phyloP scores from a whole-genome alignment of 768 basidiomycete genomes.

The Panaeolus cyanescens region DNA sequence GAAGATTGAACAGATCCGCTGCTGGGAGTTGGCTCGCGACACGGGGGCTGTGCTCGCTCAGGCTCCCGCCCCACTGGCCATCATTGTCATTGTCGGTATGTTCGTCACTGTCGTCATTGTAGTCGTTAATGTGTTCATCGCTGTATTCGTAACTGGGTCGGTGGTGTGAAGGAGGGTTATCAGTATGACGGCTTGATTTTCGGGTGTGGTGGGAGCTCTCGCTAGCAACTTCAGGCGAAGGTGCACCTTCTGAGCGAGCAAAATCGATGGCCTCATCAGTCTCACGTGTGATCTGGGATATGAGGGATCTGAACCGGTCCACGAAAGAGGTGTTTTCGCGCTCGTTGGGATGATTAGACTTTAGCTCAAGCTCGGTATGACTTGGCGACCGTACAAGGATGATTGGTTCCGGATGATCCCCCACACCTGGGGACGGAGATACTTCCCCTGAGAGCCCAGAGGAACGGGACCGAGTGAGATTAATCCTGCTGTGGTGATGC shows the following conservation, averaged over 20 bases:
- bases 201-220: slow-evolving; percentile 1
- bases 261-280: slow-evolving; percentile 48
- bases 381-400: slow-evolving; percentile 7
- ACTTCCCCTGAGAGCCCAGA: slow-evolving; percentile 23
- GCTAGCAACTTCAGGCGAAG: slow-evolving; percentile 14
- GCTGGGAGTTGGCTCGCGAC: background rate
- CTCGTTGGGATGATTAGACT: slow-evolving; percentile 17
- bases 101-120: slow-evolving; percentile 19
- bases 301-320: slow-evolving; percentile 51
- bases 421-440: slow-evolving; percentile 2
- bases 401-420: slow-evolving; percentile 10
- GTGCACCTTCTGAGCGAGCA: slow-evolving; percentile 30
- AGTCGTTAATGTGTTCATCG: slow-evolving; percentile 3
- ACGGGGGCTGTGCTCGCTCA: background rate
- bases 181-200: background rate
- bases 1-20: slow-evolving; percentile 22
- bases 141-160: slow-evolving; percentile 3
- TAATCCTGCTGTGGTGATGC: slow-evolving; percentile 16
- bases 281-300: slow-evolving; percentile 53
- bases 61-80: slow-evolving; percentile 6
- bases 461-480: slow-evolving; percentile 22
- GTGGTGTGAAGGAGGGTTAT: background rate
- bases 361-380: background rate
- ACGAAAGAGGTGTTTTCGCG: slow-evolving; percentile 43
- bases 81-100: slow-evolving; percentile 23